A percentile compares a stretch with the other conserved stretches of the same genome.
Conservation (phyloP, 108 stramenopile genomes). For the Stephanodiscus minutulus region DNA sequence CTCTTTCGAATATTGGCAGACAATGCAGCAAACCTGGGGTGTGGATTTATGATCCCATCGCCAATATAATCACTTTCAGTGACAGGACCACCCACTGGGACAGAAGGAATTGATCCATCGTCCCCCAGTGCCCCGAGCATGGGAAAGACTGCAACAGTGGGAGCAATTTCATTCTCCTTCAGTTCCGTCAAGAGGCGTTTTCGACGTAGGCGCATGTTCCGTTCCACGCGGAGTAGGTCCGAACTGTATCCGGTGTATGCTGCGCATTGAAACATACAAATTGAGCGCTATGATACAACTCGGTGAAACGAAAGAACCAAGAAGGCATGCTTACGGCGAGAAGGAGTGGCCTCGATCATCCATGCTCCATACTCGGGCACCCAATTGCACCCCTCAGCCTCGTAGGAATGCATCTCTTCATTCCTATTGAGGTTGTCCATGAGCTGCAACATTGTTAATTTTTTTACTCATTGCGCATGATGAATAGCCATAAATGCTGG, state of each 20-base stretch:
- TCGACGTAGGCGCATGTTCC: slow-evolving; percentile 97
- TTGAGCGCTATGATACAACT: neutral
- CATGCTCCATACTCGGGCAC: slow-evolving; percentile 98
- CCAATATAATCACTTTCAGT: slow-evolving; percentile 92
- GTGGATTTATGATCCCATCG: slow-evolving; percentile 96
- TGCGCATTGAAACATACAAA: neutral
- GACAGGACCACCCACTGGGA: slow-evolving; percentile 79
- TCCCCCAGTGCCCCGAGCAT: slow-evolving; percentile 82
- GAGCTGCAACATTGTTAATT: slow-evolving; percentile 52
- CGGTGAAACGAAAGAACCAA: neutral
- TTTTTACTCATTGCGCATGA: neutral
- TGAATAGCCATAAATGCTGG: neutral
- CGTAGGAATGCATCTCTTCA: slow-evolving; percentile 64
- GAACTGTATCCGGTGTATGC: slow-evolving; percentile 87
- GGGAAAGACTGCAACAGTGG: slow-evolving; percentile 89
- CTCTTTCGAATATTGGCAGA: slow-evolving; percentile 95
- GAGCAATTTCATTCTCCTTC: slow-evolving; percentile 90
- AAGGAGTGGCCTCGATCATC: slow-evolving; percentile 99
- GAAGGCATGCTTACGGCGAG: slow-evolving; percentile 48
- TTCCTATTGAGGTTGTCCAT: slow-evolving; percentile 89
- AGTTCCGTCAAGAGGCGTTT: slow-evolving; percentile 88
- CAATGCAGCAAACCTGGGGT: slow-evolving; percentile 97
- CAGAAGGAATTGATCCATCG: slow-evolving; percentile 79
- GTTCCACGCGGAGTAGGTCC: slow-evolving; percentile 95
- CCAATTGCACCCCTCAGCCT: slow-evolving; percentile 89